These are phyloP conservation scores for Chlamydomonas sphaeroides DNA, from an alignment of 139 green algal species.

Conservation along the genomic window DNA sequence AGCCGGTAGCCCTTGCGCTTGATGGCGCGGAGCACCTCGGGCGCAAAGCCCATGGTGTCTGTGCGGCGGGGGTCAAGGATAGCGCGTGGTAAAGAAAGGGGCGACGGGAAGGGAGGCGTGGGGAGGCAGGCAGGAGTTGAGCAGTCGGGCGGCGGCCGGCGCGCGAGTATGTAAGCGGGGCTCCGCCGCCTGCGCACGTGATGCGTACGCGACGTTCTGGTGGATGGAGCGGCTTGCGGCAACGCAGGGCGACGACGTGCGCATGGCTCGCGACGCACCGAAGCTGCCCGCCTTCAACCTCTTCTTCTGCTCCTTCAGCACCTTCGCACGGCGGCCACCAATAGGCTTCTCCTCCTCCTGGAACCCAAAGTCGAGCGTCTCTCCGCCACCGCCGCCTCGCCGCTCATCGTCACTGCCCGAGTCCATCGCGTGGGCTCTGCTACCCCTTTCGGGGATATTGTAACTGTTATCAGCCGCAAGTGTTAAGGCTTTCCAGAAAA, in stretches of 20 bases:
- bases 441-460: not conserved
- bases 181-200: no score
- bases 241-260: no score
- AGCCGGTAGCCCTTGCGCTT: constrained; percentile 93
- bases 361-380: constrained; percentile 30
- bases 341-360: constrained; percentile 36
- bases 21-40: constrained; percentile 80
- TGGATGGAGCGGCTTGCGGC: no score
- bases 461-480: not conserved
- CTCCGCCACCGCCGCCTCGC: not conserved
- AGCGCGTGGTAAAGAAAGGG: no score
- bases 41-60: constrained; percentile 88
- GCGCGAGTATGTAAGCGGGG: no score
- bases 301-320: constrained; percentile 50
- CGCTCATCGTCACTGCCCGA: no score
- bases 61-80: no score
- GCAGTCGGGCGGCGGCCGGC: not conserved
- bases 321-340: constrained; percentile 36
- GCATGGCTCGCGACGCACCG: no score
- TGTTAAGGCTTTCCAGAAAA: not conserved
- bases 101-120: not conserved
- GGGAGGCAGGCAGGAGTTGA: no score
- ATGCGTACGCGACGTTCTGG: no score
- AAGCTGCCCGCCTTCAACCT: constrained; percentile 47
- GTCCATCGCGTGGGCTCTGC: no score